Percentiles rank a stretch among this genome's conserved stretches.
Evolutionary conservation across 2,329 filamentous ascomycete genomes (phyloP).

Genomic region (Paraphoma chrysanthemicola): DNA sequence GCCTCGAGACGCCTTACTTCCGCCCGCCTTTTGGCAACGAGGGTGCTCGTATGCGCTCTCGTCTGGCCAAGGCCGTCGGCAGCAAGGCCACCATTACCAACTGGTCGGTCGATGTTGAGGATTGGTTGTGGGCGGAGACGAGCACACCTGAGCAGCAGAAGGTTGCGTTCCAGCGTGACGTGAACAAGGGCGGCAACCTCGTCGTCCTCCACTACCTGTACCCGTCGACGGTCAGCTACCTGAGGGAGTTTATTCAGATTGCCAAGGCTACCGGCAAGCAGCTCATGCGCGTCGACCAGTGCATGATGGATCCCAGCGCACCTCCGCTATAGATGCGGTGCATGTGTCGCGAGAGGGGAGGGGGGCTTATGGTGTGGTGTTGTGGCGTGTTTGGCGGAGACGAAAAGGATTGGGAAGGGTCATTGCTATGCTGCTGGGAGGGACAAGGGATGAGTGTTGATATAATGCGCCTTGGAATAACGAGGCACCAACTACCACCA

Average conservation of each 20-base stretch:
- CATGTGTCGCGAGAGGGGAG: neutral
- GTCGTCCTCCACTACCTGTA: slow-evolving; percentile 76
- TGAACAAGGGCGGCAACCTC: slow-evolving; percentile 67
- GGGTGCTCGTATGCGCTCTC: slow-evolving; percentile 70
- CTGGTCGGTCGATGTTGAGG: slow-evolving; percentile 75
- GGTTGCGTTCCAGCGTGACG: slow-evolving; percentile 68
- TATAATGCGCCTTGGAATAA: slow-evolving; percentile 3
- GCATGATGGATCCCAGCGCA: slow-evolving; percentile 67
- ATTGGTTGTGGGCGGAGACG: slow-evolving; percentile 71
- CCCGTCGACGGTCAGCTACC: slow-evolving; percentile 68
- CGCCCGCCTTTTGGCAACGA: slow-evolving; percentile 73
- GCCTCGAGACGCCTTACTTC: slow-evolving; percentile 62
- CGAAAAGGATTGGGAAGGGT: neutral
- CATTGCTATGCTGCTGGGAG: neutral
- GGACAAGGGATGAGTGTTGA: neutral
- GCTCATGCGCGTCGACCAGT: slow-evolving; percentile 72
- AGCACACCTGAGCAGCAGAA: slow-evolving; percentile 71
- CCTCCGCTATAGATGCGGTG: slow-evolving; percentile 40
- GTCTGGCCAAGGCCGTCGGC: slow-evolving; percentile 58
- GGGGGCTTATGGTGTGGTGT: neutral
- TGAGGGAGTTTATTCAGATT: slow-evolving; percentile 69
- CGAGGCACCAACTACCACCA: neutral
- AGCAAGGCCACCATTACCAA: slow-evolving; percentile 66
- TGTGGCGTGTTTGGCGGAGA: neutral
- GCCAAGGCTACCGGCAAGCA: slow-evolving; percentile 69